Evolutionary conservation across 1,284 basidiomycete species (phyloP), one percentile per base, ranked within the genome.

Genomic region (Apiotrichum porosum): DNA sequence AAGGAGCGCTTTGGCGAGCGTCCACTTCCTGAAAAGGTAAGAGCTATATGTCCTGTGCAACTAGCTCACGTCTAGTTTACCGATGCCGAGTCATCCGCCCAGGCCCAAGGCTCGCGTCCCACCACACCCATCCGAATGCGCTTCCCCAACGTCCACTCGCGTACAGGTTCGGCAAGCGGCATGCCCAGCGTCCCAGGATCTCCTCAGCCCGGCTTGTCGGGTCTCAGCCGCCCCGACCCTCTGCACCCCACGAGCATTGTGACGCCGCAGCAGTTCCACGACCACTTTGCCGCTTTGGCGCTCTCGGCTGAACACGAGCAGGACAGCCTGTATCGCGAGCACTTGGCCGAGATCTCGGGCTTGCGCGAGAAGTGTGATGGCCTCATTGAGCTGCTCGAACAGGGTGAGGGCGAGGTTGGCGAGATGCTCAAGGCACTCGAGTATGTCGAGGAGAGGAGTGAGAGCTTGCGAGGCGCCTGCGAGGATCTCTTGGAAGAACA

Each of bases 241-340:
- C 63, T 68, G 32, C 71, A 63, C 47, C 65, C 61, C 1, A n/a
- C 23, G 79, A 83, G 65, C 73, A 83, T 97, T 37, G 80, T 84
- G 53, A 92, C 88, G 0, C 84, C 89, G 0, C 88, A 95, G 62
- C 88, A 93, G 60, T 94, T 95, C 72, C 89, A 92, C 64, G 92
- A 95, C 73, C 94, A 90, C 84, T 92, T 91, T 68, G 80, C 86
- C 0, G 77, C 85, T 33, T 83, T 95, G 42, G 89, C 94, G 55
- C 79, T 86, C 17, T 85, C 85, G 1, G 87, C 94, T 26, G 85
- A 90, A 13, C 87, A 90, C 62, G 87, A 86, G 53, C 91, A 94
- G 63, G 92, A 95, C 63, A 82, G 86, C 4, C 84, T 91, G 63
- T 94, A 93, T 67, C 80, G 88, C 32, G 82, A 84, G 1, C 87